phyloP scores from a whole-genome alignment of 2,329 filamentous ascomycete species.

The Xylaria sp. region DNA sequence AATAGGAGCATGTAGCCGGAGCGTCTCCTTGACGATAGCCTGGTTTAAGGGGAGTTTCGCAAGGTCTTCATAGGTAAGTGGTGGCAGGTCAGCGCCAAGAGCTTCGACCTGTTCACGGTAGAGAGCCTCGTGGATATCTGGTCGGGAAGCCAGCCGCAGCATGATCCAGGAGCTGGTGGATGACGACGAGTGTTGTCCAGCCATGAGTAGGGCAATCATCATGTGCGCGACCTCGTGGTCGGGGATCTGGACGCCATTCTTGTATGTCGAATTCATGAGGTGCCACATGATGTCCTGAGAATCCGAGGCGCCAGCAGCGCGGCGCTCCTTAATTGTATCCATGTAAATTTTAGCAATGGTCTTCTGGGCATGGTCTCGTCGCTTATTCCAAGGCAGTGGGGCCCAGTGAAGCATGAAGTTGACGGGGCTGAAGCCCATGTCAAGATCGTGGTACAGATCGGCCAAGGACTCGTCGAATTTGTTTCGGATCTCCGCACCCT shows the following conservation, averaged over 20 bases:
- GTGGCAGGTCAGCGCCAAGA: conserved; percentile 79
- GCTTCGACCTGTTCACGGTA: conserved; percentile 82
- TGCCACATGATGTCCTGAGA: conserved; percentile 88
- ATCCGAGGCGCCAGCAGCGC: conserved; percentile 62
- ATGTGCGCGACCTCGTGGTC: conserved; percentile 90
- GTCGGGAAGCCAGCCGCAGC: conserved; percentile 80
- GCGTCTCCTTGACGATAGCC: conserved; percentile 89
- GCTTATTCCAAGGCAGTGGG: conserved; percentile 87
- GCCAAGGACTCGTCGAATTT: conserved; percentile 85
- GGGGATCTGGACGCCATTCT: conserved; percentile 80
- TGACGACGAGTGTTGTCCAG: conserved; percentile 88
- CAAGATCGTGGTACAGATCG: conserved; percentile 85
- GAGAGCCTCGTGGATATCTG: conserved; percentile 82
- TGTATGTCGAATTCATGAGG: conserved; percentile 86
- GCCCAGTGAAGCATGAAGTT: conserved; percentile 93
- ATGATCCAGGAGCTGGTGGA: conserved; percentile 88
- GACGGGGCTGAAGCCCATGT: conserved; percentile 88
- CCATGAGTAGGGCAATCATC: conserved; percentile 95
- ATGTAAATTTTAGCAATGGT: conserved; percentile 86
- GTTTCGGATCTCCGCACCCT: conserved; percentile 83
- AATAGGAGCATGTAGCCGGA: conserved; percentile 90
- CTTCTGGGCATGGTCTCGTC: conserved; percentile 80
- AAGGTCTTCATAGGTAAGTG: conserved; percentile 81
- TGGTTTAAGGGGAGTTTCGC: conserved; percentile 83
- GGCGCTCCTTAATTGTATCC: conserved; percentile 80